Conservation (phyloP, 2,329 filamentous ascomycete genomes). For the Gaeumannomyces tritici region DNA sequence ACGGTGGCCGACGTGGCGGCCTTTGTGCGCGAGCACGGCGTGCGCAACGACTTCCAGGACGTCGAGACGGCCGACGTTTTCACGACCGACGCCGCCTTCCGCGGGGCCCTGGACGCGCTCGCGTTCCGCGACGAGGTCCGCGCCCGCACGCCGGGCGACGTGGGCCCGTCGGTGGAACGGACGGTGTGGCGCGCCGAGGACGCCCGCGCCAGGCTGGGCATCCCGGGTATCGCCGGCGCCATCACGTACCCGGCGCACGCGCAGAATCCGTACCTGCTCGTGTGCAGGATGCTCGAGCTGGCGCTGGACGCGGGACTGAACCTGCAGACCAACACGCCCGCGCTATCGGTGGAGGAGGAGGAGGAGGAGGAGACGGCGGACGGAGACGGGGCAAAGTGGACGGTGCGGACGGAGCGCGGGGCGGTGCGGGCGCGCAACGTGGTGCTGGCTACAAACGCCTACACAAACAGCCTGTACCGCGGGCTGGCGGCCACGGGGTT, state of each 20-base stretch:
- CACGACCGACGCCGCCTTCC: slow-evolving; percentile 22
- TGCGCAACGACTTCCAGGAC: slow-evolving; percentile 24
- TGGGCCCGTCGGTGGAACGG: slow-evolving; percentile 29
- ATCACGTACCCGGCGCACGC: slow-evolving; percentile 36
- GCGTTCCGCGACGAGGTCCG: slow-evolving; percentile 16
- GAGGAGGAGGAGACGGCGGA: neutral
- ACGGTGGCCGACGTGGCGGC: slow-evolving; percentile 16
- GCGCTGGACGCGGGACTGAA: slow-evolving; percentile 34
- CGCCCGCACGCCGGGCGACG: slow-evolving; percentile 9
- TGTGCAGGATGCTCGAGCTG: slow-evolving; percentile 34
- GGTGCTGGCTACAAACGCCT: slow-evolving; percentile 44
- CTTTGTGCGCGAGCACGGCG: slow-evolving; percentile 58
- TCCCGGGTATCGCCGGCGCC: slow-evolving; percentile 26
- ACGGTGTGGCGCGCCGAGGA: slow-evolving; percentile 22
- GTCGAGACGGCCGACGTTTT: slow-evolving; percentile 38
- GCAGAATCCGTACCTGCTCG: slow-evolving; percentile 40
- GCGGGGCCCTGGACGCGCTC: slow-evolving; percentile 20
- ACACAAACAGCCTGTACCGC: slow-evolving; percentile 34
- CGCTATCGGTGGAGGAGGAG: slow-evolving; percentile 14
- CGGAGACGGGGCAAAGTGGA: slow-evolving; percentile 16
- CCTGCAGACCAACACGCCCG: slow-evolving; percentile 43
- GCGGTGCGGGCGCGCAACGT: slow-evolving; percentile 29
- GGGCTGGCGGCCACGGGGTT: slow-evolving; percentile 34
- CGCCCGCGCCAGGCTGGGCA: slow-evolving; percentile 20
- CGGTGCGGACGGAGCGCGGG: slow-evolving; percentile 32